Base-by-base conservation (phyloP, 805 yeast genomes). In the Starmerella apis region DNA sequence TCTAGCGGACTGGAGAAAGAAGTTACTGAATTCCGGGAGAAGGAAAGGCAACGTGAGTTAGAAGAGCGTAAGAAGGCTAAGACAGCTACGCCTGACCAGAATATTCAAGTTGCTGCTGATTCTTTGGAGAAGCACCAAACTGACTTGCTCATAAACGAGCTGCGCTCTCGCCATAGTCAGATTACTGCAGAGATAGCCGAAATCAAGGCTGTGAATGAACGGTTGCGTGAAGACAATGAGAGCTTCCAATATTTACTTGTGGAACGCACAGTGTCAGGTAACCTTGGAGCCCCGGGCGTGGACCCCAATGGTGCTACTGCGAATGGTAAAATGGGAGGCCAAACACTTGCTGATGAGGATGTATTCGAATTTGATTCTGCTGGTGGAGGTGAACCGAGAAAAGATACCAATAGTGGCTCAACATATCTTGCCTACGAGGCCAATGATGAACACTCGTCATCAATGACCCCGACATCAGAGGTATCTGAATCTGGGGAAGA, bases 121-220 rank as follows among this genome's bases (percentile, higher is more conserved):
- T 53, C 52, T 4, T 49, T 61, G 50, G 58, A 58, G 39, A 55
- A 56, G 41, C 60, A 55, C 39, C 66, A 63, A 30, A 54, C 59
- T 42, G 60, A 61, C 41, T 54, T 61, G 47, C 59, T 64, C 19
- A 46, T 63, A 14, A 48, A 54, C 24, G 70, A 66, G 43, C 59
- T 65, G 36, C 46, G 58, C n/a, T 23, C 53, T 14, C 56, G 61
- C 36, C 63, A 58, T 32, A 60, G 56, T 18, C 45, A 54, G 43
- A 49, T 63, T 30, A 54, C 54, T 32, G 52, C 53, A n/a, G 67
- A 65, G 54, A 28, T 83, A 74, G 58, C 86, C 66, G 38, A 76
- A 62, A 36, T 73, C 72, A 38, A 84, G 68, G 32, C 88, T 69
- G 47, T 80, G 83, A 9, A 73, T 65, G 1, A 92, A 74, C 3